A percentile compares a stretch with the other conserved stretches of the same genome.
phyloP scores from a whole-genome alignment of 306 rosid species.

The Abrus precatorius region DNA sequence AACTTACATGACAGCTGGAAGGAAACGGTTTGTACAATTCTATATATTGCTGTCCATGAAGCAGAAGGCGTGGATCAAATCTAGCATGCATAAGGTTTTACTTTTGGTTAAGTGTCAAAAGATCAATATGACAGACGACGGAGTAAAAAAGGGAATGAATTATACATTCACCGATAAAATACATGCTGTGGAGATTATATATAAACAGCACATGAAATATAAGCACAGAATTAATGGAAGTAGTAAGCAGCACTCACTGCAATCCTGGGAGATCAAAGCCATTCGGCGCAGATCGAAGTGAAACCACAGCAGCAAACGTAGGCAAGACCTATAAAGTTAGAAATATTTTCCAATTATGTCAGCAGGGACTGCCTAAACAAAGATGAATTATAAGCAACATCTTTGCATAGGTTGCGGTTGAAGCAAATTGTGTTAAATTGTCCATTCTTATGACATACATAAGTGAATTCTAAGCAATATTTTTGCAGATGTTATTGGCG shows the following conservation, averaged over 20 bases:
- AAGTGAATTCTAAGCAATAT: conserved; percentile 19
- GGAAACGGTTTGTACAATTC: conserved; percentile 87
- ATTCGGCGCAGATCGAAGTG: conserved; percentile 44
- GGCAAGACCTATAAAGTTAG: conserved; percentile 73
- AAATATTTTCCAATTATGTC: not conserved
- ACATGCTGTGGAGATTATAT: conserved; percentile 10
- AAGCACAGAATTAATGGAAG: conserved; percentile 30
- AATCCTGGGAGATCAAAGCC: conserved; percentile 69
- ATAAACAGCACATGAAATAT: conserved; percentile 23
- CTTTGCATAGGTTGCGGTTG: conserved; percentile 10
- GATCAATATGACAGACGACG: conserved; percentile 32
- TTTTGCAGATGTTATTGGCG: not conserved
- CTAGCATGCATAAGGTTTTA: conserved; percentile 55
- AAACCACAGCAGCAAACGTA: conserved; percentile 78
- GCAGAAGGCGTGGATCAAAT: conserved; percentile 84
- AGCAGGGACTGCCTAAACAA: conserved; percentile 32
- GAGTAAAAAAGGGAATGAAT: not conserved
- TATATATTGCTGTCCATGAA: conserved; percentile 94
- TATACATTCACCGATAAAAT: conserved; percentile 2
- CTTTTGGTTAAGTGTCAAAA: conserved; percentile 31
- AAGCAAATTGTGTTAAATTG: conserved; percentile 16
- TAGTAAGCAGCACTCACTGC: conserved; percentile 69
- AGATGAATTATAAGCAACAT: conserved; percentile 20
- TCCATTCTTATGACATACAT: not conserved
- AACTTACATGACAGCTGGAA: conserved; percentile 76